Conservation (phyloP, 2,329 filamentous ascomycete genomes). For the Cladosporium sp. region DNA sequence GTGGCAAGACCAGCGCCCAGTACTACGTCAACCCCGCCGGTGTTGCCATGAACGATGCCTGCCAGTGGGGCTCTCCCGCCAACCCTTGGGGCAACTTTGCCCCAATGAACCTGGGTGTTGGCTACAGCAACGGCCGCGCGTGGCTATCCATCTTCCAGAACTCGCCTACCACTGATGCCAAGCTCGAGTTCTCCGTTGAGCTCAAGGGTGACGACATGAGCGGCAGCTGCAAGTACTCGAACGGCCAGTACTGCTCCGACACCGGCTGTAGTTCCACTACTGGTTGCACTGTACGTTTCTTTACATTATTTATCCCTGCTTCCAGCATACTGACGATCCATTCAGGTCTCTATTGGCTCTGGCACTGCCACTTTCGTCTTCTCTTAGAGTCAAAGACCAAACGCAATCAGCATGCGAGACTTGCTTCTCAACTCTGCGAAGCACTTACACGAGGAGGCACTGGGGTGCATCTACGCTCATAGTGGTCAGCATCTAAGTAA, state of each 20-base stretch:
- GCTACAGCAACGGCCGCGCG: constrained; percentile 61
- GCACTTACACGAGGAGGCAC: constrained; percentile 1
- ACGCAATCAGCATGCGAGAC: not conserved
- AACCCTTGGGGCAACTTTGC: constrained; percentile 71
- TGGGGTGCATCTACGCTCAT: constrained; percentile 6
- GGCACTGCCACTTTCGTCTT: constrained; percentile 46
- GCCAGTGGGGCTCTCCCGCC: constrained; percentile 65
- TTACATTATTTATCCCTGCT: no score
- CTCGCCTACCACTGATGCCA: constrained; percentile 61
- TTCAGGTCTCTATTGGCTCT: constrained; percentile 43
- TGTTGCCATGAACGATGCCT: constrained; percentile 59
- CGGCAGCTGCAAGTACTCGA: constrained; percentile 58
- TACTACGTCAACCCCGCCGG: constrained; percentile 93
- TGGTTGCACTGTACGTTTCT: constrained; percentile 73
- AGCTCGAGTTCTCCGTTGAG: constrained; percentile 72
- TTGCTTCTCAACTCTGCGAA: not conserved
- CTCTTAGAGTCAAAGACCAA: constrained; percentile 14
- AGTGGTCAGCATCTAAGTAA: constrained; percentile 1
- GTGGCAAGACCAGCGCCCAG: constrained; percentile 73
- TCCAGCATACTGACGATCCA: constrained; percentile 14
- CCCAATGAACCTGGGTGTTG: constrained; percentile 78
- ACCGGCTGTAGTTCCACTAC: constrained; percentile 43
- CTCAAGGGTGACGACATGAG: constrained; percentile 60
- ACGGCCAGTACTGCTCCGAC: constrained; percentile 55
- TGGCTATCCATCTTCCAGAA: constrained; percentile 85